Conservation (phyloP, 768 basidiomycete species). For the Termitomyces heimii region DNA sequence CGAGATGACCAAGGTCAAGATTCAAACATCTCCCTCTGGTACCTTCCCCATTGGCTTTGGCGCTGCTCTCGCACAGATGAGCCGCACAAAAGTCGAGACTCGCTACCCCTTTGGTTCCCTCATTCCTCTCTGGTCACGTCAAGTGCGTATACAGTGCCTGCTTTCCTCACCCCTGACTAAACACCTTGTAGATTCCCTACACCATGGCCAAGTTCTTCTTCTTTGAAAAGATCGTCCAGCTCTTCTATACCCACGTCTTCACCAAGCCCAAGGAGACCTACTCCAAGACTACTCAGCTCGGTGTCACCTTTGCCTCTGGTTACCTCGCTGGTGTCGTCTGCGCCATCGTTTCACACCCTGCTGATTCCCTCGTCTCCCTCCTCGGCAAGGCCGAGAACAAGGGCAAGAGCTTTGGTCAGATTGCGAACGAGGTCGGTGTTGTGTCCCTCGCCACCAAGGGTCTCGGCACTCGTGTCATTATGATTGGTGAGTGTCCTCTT, state of each 20-base stretch:
- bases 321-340: constrained; percentile 95
- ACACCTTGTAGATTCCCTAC: constrained; percentile 72
- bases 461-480: constrained; percentile 80
- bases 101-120: constrained; percentile 84
- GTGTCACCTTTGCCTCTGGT: constrained; percentile 85
- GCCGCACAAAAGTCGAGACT: constrained; percentile 57
- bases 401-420: constrained; percentile 70
- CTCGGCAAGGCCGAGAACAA: constrained; percentile 88
- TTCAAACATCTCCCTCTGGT: constrained; percentile 70
- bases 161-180: background rate
- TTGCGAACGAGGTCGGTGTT: constrained; percentile 67
- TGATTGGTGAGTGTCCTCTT: constrained; percentile 55
- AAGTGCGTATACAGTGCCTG: constrained; percentile 36
- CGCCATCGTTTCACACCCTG: constrained; percentile 94
- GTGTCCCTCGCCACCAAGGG: constrained; percentile 71
- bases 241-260: constrained; percentile 89
- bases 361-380: constrained; percentile 88
- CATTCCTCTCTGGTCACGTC: constrained; percentile 84
- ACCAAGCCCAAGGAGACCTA: constrained; percentile 73
- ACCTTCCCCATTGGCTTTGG: constrained; percentile 76
- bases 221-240: constrained; percentile 82
- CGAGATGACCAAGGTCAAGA: constrained; percentile 92
- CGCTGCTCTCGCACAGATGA: constrained; percentile 69
- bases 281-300: constrained; percentile 79
- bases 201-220: constrained; percentile 99